These are phyloP conservation scores for Komagataella mondaviorum DNA, from an alignment of 805 yeast species.

Conservation along the genomic window DNA sequence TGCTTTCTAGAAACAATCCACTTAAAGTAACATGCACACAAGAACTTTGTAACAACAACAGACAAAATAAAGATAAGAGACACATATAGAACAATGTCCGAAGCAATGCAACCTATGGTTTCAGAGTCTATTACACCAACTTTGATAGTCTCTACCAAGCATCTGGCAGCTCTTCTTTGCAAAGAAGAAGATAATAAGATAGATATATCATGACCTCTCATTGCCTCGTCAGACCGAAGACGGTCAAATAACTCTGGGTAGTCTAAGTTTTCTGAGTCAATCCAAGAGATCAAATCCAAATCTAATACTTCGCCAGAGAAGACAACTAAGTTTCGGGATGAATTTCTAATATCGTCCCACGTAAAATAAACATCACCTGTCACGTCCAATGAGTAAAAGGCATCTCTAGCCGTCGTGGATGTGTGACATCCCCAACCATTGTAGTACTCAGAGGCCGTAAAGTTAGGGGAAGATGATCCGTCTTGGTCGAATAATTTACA, in stretches of 20 bases:
- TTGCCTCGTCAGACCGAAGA: slow-evolving; percentile 35
- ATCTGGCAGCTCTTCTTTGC: slow-evolving; percentile 63
- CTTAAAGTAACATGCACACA: slow-evolving; percentile 79
- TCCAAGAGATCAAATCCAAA: slow-evolving; percentile 63
- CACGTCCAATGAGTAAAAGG: slow-evolving; percentile 45
- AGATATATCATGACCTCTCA: slow-evolving; percentile 76
- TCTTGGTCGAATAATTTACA: slow-evolving; percentile 61
- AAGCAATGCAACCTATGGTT: slow-evolving; percentile 89
- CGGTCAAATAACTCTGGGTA: slow-evolving; percentile 64
- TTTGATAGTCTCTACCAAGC: slow-evolving; percentile 73
- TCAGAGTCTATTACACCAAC: slow-evolving; percentile 86
- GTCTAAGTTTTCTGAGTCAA: slow-evolving; percentile 50
- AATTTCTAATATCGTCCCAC: slow-evolving; percentile 73
- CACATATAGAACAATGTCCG: slow-evolving; percentile 65
- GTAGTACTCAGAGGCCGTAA: slow-evolving; percentile 43
- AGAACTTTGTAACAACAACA: slow-evolving; percentile 63
- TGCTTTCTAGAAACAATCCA: slow-evolving; percentile 72
- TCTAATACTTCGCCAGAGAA: slow-evolving; percentile 86
- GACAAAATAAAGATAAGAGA: slow-evolving; percentile 79
- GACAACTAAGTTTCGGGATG: slow-evolving; percentile 68
- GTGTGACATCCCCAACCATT: slow-evolving; percentile 92
- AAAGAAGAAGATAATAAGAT: slow-evolving; percentile 49
- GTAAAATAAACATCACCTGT: slow-evolving; percentile 74
- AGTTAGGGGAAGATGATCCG: slow-evolving; percentile 58
- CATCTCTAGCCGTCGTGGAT: slow-evolving; percentile 47